Evolutionary conservation across 2,329 filamentous ascomycete species (phyloP), one percentile per base, ranked within the genome.

Genomic region (Cercospora zeae-maydis): DNA sequence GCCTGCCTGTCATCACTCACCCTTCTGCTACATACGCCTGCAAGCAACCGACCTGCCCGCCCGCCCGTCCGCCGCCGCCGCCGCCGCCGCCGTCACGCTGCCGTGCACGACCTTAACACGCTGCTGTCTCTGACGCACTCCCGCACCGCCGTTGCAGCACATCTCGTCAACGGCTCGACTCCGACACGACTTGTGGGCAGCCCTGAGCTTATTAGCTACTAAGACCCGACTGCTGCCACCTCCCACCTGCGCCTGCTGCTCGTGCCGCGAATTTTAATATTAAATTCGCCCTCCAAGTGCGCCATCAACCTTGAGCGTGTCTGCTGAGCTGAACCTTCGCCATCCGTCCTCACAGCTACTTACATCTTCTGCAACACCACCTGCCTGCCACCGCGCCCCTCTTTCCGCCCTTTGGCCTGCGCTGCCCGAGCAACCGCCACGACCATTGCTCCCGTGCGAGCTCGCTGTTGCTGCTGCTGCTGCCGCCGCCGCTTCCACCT

Each of bases 301-400:
- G 67, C 67, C 65, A 67, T 65, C 65, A 69, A 69, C 67, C 67
- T 69, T 63, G 67, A 69, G 67, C 65, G 53, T 63, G 60, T 64
- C 57, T 51, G 24, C 24, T 27, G 64, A 67, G 24, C 24, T 27
- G 64, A 67, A 66, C 65, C 67, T 67, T 67, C 63, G 61, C 53
- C 64, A 59, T 66, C 59, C 24, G 24, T 6, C 6, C 63, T 62
- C 42, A 52, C 64, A 67, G 66, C 65, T 66, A 64, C 67, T 69
- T 66, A 66, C 66, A 58, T 61, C 63, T 59, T 14, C 53, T 58
- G 39, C 59, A 59, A 65, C 63, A 51, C 56, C 60, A 58, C 61
- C 63, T 37, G 36, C 57, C 57, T 24, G 6, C 11, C n/a, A 19
- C 11, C 54, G 14, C 10, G 9, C 36, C 8, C 9, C 14, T 24